These are phyloP conservation scores for Xerocomellus chrysenteron DNA, from an alignment of 768 basidiomycete species.

Conservation along the genomic window DNA sequence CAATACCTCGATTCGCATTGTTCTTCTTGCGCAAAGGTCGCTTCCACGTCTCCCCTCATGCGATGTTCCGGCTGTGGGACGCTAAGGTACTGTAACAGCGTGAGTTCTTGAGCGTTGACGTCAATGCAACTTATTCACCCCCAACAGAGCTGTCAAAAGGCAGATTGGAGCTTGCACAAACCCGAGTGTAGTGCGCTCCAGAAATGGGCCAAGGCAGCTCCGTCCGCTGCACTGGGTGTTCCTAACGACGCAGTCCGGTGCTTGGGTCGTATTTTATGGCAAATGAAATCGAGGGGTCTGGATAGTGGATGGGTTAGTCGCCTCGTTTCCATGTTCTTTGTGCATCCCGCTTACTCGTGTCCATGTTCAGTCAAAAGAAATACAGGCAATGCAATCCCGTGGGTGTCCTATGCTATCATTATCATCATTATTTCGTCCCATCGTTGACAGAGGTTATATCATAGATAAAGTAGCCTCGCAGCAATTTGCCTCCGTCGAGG, in stretches of 20 bases:
- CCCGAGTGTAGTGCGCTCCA: conserved; percentile 72
- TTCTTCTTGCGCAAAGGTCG: conserved; percentile 58
- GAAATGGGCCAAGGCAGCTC: conserved; percentile 52
- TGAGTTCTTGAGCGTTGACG: conserved; percentile 35
- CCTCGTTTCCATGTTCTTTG: background rate
- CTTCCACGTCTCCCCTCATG: conserved; percentile 44
- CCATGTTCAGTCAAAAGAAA: conserved; percentile 51
- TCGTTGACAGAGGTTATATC: background rate
- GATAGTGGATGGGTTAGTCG: conserved; percentile 57
- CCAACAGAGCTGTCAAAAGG: conserved; percentile 61
- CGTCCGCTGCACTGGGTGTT: conserved; percentile 44
- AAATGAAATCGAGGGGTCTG: conserved; percentile 51
- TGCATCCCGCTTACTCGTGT: background rate
- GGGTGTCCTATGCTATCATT: conserved; percentile 25
- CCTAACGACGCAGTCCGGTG: conserved; percentile 82
- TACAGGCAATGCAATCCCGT: conserved; percentile 79
- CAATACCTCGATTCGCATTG: conserved; percentile 61
- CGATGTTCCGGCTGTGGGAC: conserved; percentile 73
- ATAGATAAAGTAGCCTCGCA: conserved; percentile 59
- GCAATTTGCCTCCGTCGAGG: conserved; percentile 45
- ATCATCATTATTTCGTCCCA: background rate
- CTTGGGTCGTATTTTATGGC: conserved; percentile 75
- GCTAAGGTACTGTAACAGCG: conserved; percentile 74
- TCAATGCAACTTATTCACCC: background rate
- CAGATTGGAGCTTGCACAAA: conserved; percentile 76